These are phyloP conservation scores for Santalum album DNA, from an alignment of 164 flowering plant genomes.

Conservation along the genomic window DNA sequence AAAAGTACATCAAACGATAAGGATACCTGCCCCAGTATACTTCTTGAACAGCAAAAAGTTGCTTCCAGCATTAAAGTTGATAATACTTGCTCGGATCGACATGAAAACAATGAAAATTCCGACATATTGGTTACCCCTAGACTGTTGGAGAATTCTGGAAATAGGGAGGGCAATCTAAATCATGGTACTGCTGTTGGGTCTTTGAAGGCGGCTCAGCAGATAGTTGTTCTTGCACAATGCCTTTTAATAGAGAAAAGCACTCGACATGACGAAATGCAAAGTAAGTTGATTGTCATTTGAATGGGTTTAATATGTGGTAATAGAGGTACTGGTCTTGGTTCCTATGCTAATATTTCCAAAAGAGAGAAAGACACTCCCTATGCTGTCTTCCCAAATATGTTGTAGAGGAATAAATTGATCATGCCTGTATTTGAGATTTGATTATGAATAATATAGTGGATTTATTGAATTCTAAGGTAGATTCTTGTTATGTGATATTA, in stretches of 20 bases:
- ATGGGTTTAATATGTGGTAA: neutral
- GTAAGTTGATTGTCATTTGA: conserved; percentile 28
- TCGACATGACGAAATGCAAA: conserved; percentile 61
- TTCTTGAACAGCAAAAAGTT: conserved; percentile 9
- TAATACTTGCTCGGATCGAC: conserved; percentile 11
- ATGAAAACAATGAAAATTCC: conserved; percentile 34
- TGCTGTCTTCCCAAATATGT: too few relatives aligned
- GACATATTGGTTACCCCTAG: conserved; percentile 69
- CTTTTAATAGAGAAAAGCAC: conserved; percentile 56
- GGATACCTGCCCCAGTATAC: conserved; percentile 8
- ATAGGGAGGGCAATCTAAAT: conserved; percentile 11
- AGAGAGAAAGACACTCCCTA: too few relatives aligned
- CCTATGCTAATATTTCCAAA: too few relatives aligned
- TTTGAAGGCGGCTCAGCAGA: conserved; percentile 57
- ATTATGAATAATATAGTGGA: too few relatives aligned
- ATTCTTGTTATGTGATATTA: too few relatives aligned
- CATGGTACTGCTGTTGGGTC: conserved; percentile 13
- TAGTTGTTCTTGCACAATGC: conserved; percentile 66
- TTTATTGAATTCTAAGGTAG: too few relatives aligned
- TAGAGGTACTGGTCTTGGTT: too few relatives aligned
- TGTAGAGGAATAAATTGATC: too few relatives aligned
- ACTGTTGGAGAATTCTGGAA: conserved; percentile 30
- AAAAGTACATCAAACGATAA: conserved; percentile 15
- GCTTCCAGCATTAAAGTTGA: conserved; percentile 17
- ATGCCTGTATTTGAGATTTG: too few relatives aligned